Conservation (phyloP, 805 yeast genomes). For the Torulaspora maleeae region DNA sequence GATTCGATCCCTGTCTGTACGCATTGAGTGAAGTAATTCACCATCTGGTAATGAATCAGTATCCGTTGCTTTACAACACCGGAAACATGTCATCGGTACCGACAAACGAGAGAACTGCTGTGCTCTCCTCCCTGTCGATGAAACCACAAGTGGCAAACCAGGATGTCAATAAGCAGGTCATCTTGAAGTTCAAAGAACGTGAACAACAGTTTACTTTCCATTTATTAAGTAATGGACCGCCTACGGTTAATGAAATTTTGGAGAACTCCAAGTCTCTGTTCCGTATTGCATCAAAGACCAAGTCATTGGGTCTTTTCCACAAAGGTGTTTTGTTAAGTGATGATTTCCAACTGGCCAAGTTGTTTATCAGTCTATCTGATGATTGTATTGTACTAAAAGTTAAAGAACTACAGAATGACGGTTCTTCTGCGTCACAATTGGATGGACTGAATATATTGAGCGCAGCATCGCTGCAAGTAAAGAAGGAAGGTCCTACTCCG, state of each 20-base stretch:
- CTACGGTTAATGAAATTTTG: slow-evolving; percentile 70
- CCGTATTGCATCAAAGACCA: slow-evolving; percentile 37
- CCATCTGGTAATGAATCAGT: slow-evolving; percentile 54
- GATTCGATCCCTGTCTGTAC: slow-evolving; percentile 63
- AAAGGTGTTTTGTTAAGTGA: slow-evolving; percentile 35
- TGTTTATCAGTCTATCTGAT: slow-evolving; percentile 36
- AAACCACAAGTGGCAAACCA: slow-evolving; percentile 37
- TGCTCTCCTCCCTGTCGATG: slow-evolving; percentile 31
- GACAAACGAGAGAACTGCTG: slow-evolving; percentile 14
- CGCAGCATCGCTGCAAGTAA: slow-evolving; percentile 28
- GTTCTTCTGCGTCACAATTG: slow-evolving; percentile 3
- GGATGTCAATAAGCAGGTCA: slow-evolving; percentile 38
- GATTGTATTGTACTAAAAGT: slow-evolving; percentile 42
- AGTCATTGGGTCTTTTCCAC: slow-evolving; percentile 22
- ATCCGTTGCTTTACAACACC: slow-evolving; percentile 45
- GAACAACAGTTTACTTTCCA: slow-evolving; percentile 63
- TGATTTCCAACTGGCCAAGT: slow-evolving; percentile 45
- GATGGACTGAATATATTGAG: slow-evolving; percentile 31
- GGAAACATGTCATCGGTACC: slow-evolving; percentile 8
- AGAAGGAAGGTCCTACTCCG: slow-evolving; percentile 9
- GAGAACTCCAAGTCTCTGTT: slow-evolving; percentile 75
- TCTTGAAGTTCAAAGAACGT: slow-evolving; percentile 49
- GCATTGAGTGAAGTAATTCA: slow-evolving; percentile 67
- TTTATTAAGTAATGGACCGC: slow-evolving; percentile 65
- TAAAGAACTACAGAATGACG: slow-evolving; percentile 16